phyloP scores from a whole-genome alignment of 495 filamentous ascomycete genomes.

The Venustampulla echinocandica region DNA sequence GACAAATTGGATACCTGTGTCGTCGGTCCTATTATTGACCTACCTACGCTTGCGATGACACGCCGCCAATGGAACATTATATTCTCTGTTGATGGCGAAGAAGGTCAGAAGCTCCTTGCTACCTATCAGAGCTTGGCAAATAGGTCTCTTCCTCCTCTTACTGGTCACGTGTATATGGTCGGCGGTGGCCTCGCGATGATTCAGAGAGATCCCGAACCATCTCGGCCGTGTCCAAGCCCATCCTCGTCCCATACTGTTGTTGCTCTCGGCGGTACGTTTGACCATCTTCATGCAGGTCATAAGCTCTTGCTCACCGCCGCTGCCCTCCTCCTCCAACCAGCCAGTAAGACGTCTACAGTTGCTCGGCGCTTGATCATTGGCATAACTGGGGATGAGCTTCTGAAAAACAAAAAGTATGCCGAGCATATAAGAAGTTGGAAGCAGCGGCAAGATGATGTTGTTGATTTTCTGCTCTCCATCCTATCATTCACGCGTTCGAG shows the following conservation, averaged over 20 bases:
- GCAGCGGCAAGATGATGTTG: conserved; percentile 53
- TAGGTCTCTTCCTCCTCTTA: conserved; percentile 33
- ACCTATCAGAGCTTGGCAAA: conserved; percentile 36
- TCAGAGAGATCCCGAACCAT: conserved; percentile 9
- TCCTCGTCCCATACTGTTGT: conserved; percentile 35
- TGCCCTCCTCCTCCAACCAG: conserved; percentile 55
- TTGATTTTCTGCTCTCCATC: conserved; percentile 63
- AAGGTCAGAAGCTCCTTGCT: conserved; percentile 30
- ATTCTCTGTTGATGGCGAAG: conserved; percentile 45
- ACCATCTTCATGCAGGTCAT: conserved; percentile 94
- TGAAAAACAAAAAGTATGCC: conserved; percentile 81
- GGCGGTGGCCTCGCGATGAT: conserved; percentile 39
- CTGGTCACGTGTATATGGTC: conserved; percentile 35
- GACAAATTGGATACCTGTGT: conserved; percentile 20
- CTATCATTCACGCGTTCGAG: conserved; percentile 39
- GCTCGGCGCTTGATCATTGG: conserved; percentile 62
- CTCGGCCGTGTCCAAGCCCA: conserved; percentile 15
- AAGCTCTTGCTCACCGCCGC: conserved; percentile 85
- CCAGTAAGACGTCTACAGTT: conserved; percentile 27
- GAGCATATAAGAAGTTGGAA: conserved; percentile 74
- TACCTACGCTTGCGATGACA: conserved; percentile 56
- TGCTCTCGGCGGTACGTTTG: conserved; percentile 90
- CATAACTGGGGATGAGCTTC: conserved; percentile 76
- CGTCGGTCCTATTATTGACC: conserved; percentile 51
- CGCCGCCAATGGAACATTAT: conserved; percentile 60